These are phyloP conservation scores for Bauhinia variegata DNA, from an alignment of 306 rosid genomes.

Conservation along the genomic window DNA sequence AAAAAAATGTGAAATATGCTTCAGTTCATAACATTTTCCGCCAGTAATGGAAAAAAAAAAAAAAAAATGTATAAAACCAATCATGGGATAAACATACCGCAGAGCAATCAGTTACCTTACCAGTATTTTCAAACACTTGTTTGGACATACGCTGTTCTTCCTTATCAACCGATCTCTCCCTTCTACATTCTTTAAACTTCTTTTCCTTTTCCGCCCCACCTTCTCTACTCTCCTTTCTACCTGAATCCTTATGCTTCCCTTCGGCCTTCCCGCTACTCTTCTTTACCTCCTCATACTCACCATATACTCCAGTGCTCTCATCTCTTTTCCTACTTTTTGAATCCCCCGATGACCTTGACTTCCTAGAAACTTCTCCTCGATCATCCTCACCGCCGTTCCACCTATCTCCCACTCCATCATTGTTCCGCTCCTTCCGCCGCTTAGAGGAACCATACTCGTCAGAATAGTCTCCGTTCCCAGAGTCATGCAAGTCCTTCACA, in stretches of 20 bases:
- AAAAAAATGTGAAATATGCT: background rate
- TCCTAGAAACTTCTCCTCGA: conserved; percentile 66
- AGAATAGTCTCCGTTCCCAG: conserved; percentile 67
- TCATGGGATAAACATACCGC: background rate
- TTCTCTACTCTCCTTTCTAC: conserved; percentile 74
- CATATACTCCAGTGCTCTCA: conserved; percentile 64
- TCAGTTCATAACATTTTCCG: conserved; percentile 25
- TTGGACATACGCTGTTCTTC: conserved; percentile 70
- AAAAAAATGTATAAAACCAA: background rate
- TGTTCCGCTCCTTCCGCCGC: conserved; percentile 75
- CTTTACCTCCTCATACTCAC: conserved; percentile 70
- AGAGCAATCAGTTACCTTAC: conserved; percentile 69
- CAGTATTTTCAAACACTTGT: conserved; percentile 71
- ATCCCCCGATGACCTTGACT: conserved; percentile 63
- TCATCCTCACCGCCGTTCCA: conserved; percentile 92
- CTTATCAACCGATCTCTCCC: conserved; percentile 59
- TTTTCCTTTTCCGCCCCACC: conserved; percentile 66
- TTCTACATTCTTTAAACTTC: conserved; percentile 71
- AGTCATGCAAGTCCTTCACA: conserved; percentile 48
- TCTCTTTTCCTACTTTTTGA: conserved; percentile 79
- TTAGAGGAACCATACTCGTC: conserved; percentile 76
- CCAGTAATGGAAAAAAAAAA: conserved; percentile 23
- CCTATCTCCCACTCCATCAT: conserved; percentile 73
- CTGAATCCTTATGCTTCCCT: conserved; percentile 79
- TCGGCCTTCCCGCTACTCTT: conserved; percentile 76